These are phyloP conservation scores for Aphanomyces cochlioides DNA, from an alignment of 352 stramenopile genomes.

Conservation along the genomic window DNA sequence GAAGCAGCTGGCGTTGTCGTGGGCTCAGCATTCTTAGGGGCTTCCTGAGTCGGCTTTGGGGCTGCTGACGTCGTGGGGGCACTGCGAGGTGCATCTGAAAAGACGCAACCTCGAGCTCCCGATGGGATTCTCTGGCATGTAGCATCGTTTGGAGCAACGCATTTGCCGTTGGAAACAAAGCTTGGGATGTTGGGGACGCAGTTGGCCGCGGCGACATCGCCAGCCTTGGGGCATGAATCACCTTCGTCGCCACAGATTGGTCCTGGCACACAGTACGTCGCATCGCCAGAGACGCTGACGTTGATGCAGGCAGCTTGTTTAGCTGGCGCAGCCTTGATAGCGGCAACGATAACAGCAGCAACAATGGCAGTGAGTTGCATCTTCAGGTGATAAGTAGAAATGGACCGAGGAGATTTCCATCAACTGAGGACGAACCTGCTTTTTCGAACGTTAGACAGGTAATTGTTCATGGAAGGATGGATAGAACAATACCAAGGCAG, in stretches of 20 bases:
- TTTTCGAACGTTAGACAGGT: no score
- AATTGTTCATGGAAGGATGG: no score
- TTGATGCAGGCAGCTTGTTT: constrained; percentile 31
- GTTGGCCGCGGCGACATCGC: constrained; percentile 36
- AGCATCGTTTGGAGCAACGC: constrained; percentile 41
- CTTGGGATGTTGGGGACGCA: constrained; percentile 36
- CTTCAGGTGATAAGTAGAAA: no score
- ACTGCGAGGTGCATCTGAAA: constrained; percentile 8
- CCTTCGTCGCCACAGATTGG: constrained; percentile 38
- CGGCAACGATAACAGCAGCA: background rate
- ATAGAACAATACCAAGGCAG: no score
- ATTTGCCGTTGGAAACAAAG: constrained; percentile 31
- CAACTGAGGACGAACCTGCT: no score
- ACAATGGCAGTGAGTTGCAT: no score
- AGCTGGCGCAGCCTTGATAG: background rate
- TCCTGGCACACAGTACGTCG: constrained; percentile 50
- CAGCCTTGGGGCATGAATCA: constrained; percentile 39
- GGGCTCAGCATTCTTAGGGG: no score
- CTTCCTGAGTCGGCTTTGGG: no score
- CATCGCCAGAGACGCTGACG: constrained; percentile 42
- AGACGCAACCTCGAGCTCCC: constrained; percentile 42
- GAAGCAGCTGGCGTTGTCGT: no score
- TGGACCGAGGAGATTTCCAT: no score
- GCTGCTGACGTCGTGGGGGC: no score
- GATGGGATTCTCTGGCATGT: constrained; percentile 37